Base-by-base conservation (phyloP, 225 moss, liverwort and hornwort genomes). In the Lunularia cruciata region DNA sequence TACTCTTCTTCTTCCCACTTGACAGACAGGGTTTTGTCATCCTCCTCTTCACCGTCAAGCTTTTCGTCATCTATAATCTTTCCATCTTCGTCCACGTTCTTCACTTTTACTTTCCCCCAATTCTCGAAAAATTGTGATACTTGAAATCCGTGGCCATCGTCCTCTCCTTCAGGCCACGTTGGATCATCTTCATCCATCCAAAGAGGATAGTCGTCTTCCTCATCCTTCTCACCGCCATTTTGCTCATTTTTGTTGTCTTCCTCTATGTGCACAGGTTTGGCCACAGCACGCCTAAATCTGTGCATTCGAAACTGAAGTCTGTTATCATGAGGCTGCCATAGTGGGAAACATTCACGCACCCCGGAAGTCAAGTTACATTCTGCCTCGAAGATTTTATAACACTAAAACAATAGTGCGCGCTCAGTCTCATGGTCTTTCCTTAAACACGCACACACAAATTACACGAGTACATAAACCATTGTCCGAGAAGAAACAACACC, bases 111-210 rank as follows among this genome's bases (percentile, higher is more conserved):
- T 1, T 69, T 27, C 55, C 69, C 69, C 38, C 54, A 69, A 1
- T 42, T 69, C 45, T 80, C 56, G 14, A 80, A 80, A 48, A 81
- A 81, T 33, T 70, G 55, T 31, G 73, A 73, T 5, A 71, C 31
- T 40, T 25, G 60, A 48, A 81, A 81, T 32, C 81, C 81, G 32
- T 69, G 63, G 3, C 81, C 81, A 13, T 70, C 38, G 23, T 76
- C 76, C 33, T 81, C 81, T 16, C 73, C 77, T 60, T 77, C 81
- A 19, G 81, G 81, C 81, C 81, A 81, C 7, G 30, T 69, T 4
- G 81, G 81, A 45, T 81, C 81, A 60, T 81, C 76, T 47, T 81
- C 76, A 36, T 81, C 81, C 73, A 77, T 77, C 52, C 51, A 76
- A n/a, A 67, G 18, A 0, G 81, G 81, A 31, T 54, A 70, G 19